phyloP scores from a whole-genome alignment of 2,329 filamentous ascomycete species.

The Neodidymelliopsis sp. region DNA sequence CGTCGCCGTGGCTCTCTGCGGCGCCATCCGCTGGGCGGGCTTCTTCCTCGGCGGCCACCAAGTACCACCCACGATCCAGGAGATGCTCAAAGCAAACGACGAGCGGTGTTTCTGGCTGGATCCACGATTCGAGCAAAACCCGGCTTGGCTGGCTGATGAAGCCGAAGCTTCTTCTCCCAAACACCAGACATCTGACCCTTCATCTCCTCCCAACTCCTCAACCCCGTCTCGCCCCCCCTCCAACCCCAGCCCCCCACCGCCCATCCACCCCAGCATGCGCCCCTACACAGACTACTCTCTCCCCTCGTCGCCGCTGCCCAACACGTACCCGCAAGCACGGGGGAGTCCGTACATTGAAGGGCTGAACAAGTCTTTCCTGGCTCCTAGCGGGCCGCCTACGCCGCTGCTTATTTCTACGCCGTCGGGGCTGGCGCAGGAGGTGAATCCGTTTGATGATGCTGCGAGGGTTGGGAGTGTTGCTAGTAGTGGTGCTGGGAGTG shows the following conservation, averaged over 20 bases:
- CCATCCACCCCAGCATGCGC: background rate
- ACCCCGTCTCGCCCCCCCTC: too few relatives aligned
- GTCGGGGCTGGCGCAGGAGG: background rate
- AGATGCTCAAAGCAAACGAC: constrained; percentile 21
- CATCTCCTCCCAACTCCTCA: too few relatives aligned
- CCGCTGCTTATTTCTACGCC: background rate
- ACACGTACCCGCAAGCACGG: background rate
- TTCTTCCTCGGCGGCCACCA: constrained; percentile 19
- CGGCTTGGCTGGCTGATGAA: constrained; percentile 22
- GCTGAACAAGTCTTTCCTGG: background rate
- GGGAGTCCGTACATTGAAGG: background rate
- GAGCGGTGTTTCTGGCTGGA: constrained; percentile 20
- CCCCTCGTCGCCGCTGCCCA: background rate
- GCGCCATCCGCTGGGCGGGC: constrained; percentile 17
- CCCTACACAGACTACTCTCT: background rate
- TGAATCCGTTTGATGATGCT: background rate
- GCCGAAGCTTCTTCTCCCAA: constrained; percentile 5
- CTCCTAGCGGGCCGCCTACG: background rate
- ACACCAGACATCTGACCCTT: background rate
- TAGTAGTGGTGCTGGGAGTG: too few relatives aligned
- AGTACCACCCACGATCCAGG: constrained; percentile 16
- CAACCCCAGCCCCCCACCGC: background rate
- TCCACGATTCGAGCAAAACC: constrained; percentile 17
- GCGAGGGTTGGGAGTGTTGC: too few relatives aligned
- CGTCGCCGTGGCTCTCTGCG: constrained; percentile 17